Evolutionary conservation across 805 yeast species (phyloP).

Genomic region (Candida anglica): DNA sequence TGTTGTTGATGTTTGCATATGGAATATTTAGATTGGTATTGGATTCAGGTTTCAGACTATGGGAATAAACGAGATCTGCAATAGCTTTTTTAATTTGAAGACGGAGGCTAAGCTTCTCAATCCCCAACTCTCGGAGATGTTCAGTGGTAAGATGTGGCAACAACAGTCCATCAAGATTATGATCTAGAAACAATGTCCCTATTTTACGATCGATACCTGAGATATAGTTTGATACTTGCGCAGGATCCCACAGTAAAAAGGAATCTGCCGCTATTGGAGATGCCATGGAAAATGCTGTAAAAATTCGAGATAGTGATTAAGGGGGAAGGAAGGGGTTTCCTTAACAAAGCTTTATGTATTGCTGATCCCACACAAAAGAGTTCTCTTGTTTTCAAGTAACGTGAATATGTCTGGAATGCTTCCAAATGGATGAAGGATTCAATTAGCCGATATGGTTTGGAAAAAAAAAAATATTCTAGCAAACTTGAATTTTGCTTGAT

Average conservation of each 20-base stretch:
- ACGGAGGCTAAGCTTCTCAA: constrained; percentile 49
- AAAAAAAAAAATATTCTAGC: no score
- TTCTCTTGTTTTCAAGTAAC: no score
- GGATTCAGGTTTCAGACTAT: constrained; percentile 20
- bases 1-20: constrained; percentile 30
- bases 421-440: no score
- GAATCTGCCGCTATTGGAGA: constrained; percentile 22
- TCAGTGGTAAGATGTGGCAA: constrained; percentile 64
- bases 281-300: no score
- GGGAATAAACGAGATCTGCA: constrained; percentile 44
- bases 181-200: constrained; percentile 39
- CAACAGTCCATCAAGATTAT: constrained; percentile 71
- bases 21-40: constrained; percentile 22
- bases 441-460: no score
- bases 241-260: constrained; percentile 42
- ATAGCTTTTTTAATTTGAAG: constrained; percentile 58
- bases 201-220: constrained; percentile 8
- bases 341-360: no score
- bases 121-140: constrained; percentile 73
- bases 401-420: no score
- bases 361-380: no score
- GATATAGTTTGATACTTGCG: constrained; percentile 38
- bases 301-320: no score
- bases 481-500: no score
- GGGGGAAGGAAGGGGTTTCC: no score